These are phyloP conservation scores for Aspergillus tubingensis DNA, from an alignment of 2,329 filamentous ascomycete species.

Conservation along the genomic window DNA sequence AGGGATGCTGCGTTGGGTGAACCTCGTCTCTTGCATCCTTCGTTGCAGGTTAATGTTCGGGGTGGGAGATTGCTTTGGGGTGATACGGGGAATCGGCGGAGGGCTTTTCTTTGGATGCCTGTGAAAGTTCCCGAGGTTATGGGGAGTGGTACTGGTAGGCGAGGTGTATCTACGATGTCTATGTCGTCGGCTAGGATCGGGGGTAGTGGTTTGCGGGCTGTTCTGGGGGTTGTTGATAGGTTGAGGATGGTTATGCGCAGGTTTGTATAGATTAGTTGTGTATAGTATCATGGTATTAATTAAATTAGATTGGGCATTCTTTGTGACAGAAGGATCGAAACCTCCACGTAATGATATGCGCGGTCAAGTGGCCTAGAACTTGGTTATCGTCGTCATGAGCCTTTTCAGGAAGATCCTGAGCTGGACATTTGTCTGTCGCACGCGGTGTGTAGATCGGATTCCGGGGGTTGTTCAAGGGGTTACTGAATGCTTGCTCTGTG, in stretches of 20 bases:
- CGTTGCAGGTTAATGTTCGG: slow-evolving; percentile 44
- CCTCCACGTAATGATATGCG: background rate
- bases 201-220: background rate
- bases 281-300: too few relatives aligned
- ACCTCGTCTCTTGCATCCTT: slow-evolving; percentile 39
- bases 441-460: background rate
- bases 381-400: background rate
- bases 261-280: background rate
- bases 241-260: background rate
- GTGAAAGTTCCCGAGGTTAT: background rate
- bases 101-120: background rate
- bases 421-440: background rate
- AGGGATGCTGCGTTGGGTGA: slow-evolving; percentile 34
- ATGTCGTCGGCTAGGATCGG: background rate
- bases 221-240: background rate
- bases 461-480: background rate
- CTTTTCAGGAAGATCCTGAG: background rate
- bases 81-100: background rate
- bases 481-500: background rate
- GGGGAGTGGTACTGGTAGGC: background rate
- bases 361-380: background rate
- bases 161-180: too few relatives aligned
- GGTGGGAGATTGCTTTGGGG: slow-evolving; percentile 34
- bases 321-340: too few relatives aligned
- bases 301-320: background rate